Percentiles rank a stretch among this genome's conserved stretches.
Evolutionary conservation across 768 basidiomycete genomes (phyloP).

Genomic region (Psilocybe subaeruginosa): DNA sequence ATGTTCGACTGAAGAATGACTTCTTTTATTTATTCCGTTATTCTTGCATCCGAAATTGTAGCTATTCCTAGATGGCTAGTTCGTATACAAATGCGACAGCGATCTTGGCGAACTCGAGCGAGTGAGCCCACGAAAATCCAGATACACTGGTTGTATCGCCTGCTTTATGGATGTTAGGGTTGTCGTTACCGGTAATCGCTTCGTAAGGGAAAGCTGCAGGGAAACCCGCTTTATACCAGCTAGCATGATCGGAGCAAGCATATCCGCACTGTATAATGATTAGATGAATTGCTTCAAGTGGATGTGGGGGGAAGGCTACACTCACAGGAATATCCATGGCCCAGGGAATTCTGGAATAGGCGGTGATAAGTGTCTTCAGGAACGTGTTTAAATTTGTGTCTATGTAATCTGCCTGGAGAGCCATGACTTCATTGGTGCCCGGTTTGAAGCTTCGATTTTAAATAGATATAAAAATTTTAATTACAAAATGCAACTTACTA

Average conservation of each 20-base stretch:
- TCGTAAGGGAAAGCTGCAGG: conserved; percentile 46
- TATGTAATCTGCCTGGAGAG: conserved; percentile 43
- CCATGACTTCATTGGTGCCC: conserved; percentile 44
- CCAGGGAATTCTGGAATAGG: conserved; percentile 40
- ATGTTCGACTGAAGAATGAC: background rate
- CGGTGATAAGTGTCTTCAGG: conserved; percentile 41
- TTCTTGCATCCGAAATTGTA: background rate
- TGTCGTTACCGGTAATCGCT: conserved; percentile 41
- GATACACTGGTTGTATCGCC: conserved; percentile 48
- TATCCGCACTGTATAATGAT: conserved; percentile 35
- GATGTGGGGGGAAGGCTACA: background rate
- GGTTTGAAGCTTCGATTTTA: conserved; percentile 42
- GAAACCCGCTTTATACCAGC: conserved; percentile 46
- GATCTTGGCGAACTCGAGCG: conserved; percentile 63
- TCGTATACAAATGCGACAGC: conserved; percentile 62
- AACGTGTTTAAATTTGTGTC: conserved; percentile 43
- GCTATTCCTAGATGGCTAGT: conserved; percentile 30
- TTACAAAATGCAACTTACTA: conserved; percentile 29
- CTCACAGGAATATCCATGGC: conserved; percentile 39
- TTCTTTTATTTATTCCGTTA: background rate
- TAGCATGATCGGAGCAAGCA: conserved; percentile 49
- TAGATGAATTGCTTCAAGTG: background rate
- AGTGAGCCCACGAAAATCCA: conserved; percentile 53
- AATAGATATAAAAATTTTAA: background rate
- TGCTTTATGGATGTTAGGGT: conserved; percentile 46